Conservation (phyloP, 257 asterid species). For the Fraxinus quadrangulata region DNA sequence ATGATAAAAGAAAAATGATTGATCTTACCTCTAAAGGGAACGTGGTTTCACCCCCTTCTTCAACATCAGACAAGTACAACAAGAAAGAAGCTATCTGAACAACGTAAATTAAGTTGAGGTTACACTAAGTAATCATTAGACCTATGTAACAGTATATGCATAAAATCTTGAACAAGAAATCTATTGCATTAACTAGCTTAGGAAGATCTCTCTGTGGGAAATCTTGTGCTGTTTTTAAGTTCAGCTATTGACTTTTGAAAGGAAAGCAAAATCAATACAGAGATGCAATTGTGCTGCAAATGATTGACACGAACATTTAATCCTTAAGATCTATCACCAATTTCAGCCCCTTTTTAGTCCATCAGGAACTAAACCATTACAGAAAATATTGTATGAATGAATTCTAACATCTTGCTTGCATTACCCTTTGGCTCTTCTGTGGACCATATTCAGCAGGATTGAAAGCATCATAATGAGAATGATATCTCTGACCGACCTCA, state of each 20-base stretch:
- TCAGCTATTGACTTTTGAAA: not conserved
- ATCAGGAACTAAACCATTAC: not conserved
- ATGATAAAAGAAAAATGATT: not conserved
- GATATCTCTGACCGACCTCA: constrained; percentile 84
- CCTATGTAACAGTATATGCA: not conserved
- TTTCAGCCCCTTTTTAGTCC: not conserved
- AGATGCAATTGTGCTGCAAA: not conserved
- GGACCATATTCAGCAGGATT: constrained; percentile 93
- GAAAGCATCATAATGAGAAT: constrained; percentile 89
- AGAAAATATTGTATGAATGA: not conserved
- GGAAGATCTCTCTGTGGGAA: not conserved
- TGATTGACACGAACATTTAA: constrained; percentile 2
- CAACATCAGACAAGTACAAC: constrained; percentile 86
- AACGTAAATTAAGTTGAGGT: constrained; percentile 17
- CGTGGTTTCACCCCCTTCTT: constrained; percentile 98
- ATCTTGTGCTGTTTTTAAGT: not conserved
- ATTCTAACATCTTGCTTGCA: constrained; percentile 7
- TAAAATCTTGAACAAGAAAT: constrained; percentile 2
- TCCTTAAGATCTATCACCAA: not conserved
- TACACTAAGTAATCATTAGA: constrained; percentile 14
- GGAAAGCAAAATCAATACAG: too few relatives aligned
- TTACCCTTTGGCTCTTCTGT: constrained; percentile 93
- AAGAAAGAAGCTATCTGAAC: constrained; percentile 88
- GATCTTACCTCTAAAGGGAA: constrained; percentile 81
- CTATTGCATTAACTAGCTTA: constrained; percentile 3